Conservation (phyloP, 2,329 filamentous ascomycete genomes). For the Colletotrichum higginsianum region DNA sequence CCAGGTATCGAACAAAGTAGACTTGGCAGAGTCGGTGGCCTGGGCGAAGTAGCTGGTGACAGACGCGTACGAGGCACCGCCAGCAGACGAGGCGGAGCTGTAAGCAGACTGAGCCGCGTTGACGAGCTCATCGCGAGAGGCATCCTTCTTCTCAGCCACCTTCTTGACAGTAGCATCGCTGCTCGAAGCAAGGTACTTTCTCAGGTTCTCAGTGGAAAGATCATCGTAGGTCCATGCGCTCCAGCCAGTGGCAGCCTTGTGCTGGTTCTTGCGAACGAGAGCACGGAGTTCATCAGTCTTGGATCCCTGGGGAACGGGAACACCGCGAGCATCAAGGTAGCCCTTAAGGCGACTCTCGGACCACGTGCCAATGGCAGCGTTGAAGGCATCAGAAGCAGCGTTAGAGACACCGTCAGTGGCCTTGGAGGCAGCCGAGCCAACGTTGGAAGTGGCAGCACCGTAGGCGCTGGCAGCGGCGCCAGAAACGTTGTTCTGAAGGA, state of each 20-base stretch:
- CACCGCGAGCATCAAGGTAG: slow-evolving; percentile 82
- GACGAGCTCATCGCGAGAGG: slow-evolving; percentile 81
- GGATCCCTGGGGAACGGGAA: slow-evolving; percentile 80
- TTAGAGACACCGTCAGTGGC: slow-evolving; percentile 79
- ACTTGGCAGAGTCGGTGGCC: slow-evolving; percentile 76
- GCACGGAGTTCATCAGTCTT: slow-evolving; percentile 82
- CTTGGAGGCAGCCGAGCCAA: slow-evolving; percentile 82
- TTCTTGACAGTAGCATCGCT: slow-evolving; percentile 71
- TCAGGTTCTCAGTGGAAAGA: slow-evolving; percentile 79
- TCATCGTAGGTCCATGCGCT: slow-evolving; percentile 87
- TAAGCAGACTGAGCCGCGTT: slow-evolving; percentile 75
- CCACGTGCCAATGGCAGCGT: slow-evolving; percentile 74
- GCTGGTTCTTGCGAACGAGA: slow-evolving; percentile 79
- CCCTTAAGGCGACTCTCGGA: slow-evolving; percentile 84
- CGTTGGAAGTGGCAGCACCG: slow-evolving; percentile 81
- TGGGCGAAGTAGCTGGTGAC: slow-evolving; percentile 79
- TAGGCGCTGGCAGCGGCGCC: slow-evolving; percentile 72
- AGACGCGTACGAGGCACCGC: slow-evolving; percentile 73
- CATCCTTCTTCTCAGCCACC: slow-evolving; percentile 73
- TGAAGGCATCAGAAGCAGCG: slow-evolving; percentile 77
- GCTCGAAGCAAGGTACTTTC: slow-evolving; percentile 66
- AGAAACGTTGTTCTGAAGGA: slow-evolving; percentile 76
- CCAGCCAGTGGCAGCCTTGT: slow-evolving; percentile 78
- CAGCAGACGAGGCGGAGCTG: slow-evolving; percentile 70
- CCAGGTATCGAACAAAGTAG: slow-evolving; percentile 80